Percentiles rank a stretch among this genome's conserved stretches.
phyloP scores from a whole-genome alignment of 306 rosid species.

The Prinsepia uniflora region DNA sequence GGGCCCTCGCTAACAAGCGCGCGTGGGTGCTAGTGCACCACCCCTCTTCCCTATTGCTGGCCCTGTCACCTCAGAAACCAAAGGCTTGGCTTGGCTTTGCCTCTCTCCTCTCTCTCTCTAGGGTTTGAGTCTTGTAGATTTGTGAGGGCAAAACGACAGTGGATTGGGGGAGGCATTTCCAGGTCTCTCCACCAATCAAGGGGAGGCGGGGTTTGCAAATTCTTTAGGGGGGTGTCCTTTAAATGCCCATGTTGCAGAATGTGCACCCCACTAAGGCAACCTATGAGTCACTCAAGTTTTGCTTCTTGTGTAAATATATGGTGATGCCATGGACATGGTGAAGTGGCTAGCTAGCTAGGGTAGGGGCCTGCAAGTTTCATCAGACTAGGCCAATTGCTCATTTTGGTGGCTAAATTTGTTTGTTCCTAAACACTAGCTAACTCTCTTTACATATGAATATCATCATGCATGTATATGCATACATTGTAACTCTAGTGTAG shows the following conservation, averaged over 20 bases:
- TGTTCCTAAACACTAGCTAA: not conserved
- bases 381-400: not conserved
- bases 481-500: not conserved
- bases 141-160: not conserved
- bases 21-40: constrained; percentile 58
- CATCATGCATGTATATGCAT: too few relatives aligned
- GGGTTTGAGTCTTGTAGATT: not conserved
- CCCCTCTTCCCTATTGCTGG: constrained; percentile 34
- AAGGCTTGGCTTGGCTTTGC: not conserved
- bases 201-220: constrained; percentile 23
- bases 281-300: constrained; percentile 19
- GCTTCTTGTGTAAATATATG: constrained; percentile 9
- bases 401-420: not conserved
- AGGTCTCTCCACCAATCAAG: constrained; percentile 26
- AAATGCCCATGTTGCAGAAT: constrained; percentile 16
- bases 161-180: constrained; percentile 3
- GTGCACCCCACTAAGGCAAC: constrained; percentile 63
- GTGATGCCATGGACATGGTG: constrained; percentile 6
- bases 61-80: constrained; percentile 38
- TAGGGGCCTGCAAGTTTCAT: constrained; percentile 6
- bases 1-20: constrained; percentile 50
- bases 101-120: constrained; percentile 1
- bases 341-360: constrained; percentile 18
- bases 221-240: constrained; percentile 30
- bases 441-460: too few relatives aligned